Conservation (phyloP, 176 grass and related monocot species). For the Eleusine indica region DNA sequence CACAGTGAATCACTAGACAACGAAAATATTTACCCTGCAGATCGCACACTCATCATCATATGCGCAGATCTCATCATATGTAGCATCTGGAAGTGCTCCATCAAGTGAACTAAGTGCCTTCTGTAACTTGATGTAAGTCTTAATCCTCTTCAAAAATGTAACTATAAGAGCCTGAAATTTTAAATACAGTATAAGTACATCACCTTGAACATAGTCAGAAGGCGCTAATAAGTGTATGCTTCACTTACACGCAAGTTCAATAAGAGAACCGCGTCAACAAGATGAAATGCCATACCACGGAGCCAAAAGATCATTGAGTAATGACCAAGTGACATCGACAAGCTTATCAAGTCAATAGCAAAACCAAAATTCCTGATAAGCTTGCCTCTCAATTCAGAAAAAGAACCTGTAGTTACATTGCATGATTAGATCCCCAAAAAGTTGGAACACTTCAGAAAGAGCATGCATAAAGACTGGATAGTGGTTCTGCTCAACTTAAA, state of each 20-base stretch:
- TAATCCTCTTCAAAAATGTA: constrained; percentile 81
- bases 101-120: constrained; percentile 85
- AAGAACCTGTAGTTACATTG: constrained; percentile 63
- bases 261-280: constrained; percentile 89
- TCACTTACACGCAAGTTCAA: constrained; percentile 89
- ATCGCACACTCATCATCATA: constrained; percentile 98
- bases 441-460: constrained; percentile 22
- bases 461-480: background rate
- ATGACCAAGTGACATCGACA: constrained; percentile 81
- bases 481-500: constrained; percentile 15
- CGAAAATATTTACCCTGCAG: constrained; percentile 76
- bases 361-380: constrained; percentile 92
- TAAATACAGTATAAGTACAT: constrained; percentile 32
- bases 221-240: constrained; percentile 9
- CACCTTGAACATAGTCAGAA: constrained; percentile 11
- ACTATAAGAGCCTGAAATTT: constrained; percentile 74
- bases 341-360: constrained; percentile 72
- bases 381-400: constrained; percentile 84
- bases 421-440: constrained; percentile 27
- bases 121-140: constrained; percentile 72
- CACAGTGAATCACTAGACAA: constrained; percentile 25
- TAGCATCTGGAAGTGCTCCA: constrained; percentile 90
- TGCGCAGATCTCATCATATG: constrained; percentile 83
- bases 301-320: constrained; percentile 94
- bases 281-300: constrained; percentile 94